A percentile compares a stretch with the other conserved stretches of the same genome.
Conservation (phyloP, 2,329 filamentous ascomycete species). For the Epichloe amarillans region DNA sequence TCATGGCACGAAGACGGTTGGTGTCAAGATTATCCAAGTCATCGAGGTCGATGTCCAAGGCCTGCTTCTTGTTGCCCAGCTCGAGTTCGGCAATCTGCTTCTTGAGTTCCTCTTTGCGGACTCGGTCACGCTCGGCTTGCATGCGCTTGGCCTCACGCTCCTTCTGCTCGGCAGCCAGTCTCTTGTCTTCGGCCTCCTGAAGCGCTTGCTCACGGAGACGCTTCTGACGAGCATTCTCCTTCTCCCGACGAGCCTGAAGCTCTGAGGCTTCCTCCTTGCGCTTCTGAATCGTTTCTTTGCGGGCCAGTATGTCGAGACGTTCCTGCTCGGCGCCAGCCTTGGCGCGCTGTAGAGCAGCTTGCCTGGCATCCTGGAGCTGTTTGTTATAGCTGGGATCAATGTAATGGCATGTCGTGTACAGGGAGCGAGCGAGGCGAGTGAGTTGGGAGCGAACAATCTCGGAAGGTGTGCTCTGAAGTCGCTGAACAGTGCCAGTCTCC, state of each 20-base stretch:
- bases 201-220: constrained; percentile 75
- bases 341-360: constrained; percentile 67
- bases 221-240: constrained; percentile 83
- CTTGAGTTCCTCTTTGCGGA: constrained; percentile 87
- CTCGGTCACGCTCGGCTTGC: constrained; percentile 76
- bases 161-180: constrained; percentile 82
- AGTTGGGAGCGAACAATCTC: constrained; percentile 96
- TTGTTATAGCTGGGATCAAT: constrained; percentile 85
- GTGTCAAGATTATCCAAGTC: constrained; percentile 80
- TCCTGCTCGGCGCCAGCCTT: constrained; percentile 85
- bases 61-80: constrained; percentile 55
- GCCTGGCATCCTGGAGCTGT: constrained; percentile 63
- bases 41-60: constrained; percentile 59
- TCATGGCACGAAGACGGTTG: constrained; percentile 83
- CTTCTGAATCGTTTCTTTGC: constrained; percentile 87
- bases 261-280: constrained; percentile 94
- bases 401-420: constrained; percentile 91
- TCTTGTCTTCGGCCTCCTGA: constrained; percentile 78
- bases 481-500: constrained; percentile 75
- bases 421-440: constrained; percentile 75
- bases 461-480: constrained; percentile 91
- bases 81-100: constrained; percentile 87
- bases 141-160: constrained; percentile 79
- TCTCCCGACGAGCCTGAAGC: constrained; percentile 74
- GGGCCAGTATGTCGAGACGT: constrained; percentile 69